phyloP scores from a whole-genome alignment of 768 basidiomycete species.

The Lactifluus hygrophoroides region DNA sequence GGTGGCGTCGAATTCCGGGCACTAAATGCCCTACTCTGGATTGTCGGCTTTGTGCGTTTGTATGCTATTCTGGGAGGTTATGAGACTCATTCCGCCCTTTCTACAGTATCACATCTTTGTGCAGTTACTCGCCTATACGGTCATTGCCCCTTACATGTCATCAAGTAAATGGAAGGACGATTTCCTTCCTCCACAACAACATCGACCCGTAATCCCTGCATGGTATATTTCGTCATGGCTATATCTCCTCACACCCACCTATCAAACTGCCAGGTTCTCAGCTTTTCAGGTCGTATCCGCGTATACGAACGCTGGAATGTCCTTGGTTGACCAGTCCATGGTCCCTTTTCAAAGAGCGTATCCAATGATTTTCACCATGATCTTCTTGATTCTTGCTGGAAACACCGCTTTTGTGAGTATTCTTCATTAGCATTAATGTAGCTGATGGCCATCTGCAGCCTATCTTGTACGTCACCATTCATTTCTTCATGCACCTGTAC shows the following conservation, averaged over 20 bases:
- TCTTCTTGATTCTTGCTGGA: slow-evolving; percentile 76
- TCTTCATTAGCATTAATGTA: background rate
- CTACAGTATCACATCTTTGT: slow-evolving; percentile 67
- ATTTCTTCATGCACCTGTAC: background rate
- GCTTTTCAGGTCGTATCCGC: slow-evolving; percentile 79
- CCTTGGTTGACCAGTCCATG: slow-evolving; percentile 85
- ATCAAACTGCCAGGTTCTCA: slow-evolving; percentile 56
- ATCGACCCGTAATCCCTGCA: slow-evolving; percentile 44
- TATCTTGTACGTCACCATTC: slow-evolving; percentile 56
- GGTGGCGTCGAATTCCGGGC: slow-evolving; percentile 92
- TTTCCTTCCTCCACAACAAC: slow-evolving; percentile 53
- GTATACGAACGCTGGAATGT: slow-evolving; percentile 84
- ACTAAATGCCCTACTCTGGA: slow-evolving; percentile 71
- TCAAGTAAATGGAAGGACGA: slow-evolving; percentile 46
- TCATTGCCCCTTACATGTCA: slow-evolving; percentile 78
- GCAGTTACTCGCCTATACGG: slow-evolving; percentile 60
- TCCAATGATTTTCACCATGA: slow-evolving; percentile 64
- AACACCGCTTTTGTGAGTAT: slow-evolving; percentile 86
- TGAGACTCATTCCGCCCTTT: background rate
- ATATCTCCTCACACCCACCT: background rate
- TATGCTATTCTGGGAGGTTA: background rate
- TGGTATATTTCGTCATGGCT: slow-evolving; percentile 42
- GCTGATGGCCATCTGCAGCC: slow-evolving; percentile 40
- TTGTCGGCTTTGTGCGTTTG: slow-evolving; percentile 58
- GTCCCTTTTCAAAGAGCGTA: slow-evolving; percentile 84